A percentile compares a stretch with the other conserved stretches of the same genome.
Evolutionary conservation across 2,329 filamentous ascomycete genomes (phyloP).

Genomic region (Fusarium chuoi): DNA sequence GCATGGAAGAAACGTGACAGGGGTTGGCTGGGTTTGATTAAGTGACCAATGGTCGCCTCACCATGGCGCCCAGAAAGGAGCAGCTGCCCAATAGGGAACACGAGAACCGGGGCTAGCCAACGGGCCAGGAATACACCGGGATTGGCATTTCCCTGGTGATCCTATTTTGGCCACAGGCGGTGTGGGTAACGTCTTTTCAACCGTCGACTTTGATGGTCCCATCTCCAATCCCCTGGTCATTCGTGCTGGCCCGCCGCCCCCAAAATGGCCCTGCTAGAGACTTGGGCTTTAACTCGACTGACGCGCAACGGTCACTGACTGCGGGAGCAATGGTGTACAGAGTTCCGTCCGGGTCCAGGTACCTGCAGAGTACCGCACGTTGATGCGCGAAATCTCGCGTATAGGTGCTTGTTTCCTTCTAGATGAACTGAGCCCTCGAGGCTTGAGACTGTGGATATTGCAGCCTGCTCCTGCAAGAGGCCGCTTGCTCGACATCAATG

Average conservation of each 20-base stretch:
- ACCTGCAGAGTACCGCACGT: conserved; percentile 28
- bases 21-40: conserved; percentile 61
- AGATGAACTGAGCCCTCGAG: conserved; percentile 31
- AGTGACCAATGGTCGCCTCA: conserved; percentile 60
- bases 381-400: conserved; percentile 23
- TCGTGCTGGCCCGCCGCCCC: conserved; percentile 34
- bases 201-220: conserved; percentile 30
- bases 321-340: conserved; percentile 26
- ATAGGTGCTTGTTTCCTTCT: conserved; percentile 18
- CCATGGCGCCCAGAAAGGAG: conserved; percentile 54
- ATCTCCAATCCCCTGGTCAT: conserved; percentile 19
- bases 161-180: conserved; percentile 49
- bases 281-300: conserved; percentile 38
- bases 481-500: conserved; percentile 30
- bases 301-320: conserved; percentile 39
- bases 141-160: conserved; percentile 45
- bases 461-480: conserved; percentile 13
- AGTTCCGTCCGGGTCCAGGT: conserved; percentile 23
- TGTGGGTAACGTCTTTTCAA: conserved; percentile 42
- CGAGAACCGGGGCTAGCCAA: conserved; percentile 59
- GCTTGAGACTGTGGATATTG: conserved; percentile 28
- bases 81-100: conserved; percentile 62
- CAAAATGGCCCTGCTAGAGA: conserved; percentile 38
- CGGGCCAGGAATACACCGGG: conserved; percentile 53
- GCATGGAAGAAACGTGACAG: conserved; percentile 64